Conservation (phyloP, 345 rosid genomes). For the Lepidium aucheri region DNA sequence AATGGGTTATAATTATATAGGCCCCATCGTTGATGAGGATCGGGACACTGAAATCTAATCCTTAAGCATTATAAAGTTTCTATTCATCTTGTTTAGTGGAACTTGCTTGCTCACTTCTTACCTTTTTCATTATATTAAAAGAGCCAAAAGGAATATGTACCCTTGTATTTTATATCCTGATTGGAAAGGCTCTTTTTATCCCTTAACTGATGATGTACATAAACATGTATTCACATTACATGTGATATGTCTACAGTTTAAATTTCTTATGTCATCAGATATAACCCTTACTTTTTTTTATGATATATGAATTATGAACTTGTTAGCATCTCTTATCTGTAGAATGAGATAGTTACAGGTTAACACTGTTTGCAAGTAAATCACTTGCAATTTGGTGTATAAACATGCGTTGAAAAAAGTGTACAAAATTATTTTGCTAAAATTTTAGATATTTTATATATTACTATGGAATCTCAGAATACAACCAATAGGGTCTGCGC, state of each 20-base stretch:
- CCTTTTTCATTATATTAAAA: background rate
- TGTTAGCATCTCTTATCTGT: background rate
- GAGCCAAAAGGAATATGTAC: slow-evolving; percentile 27
- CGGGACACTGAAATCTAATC: slow-evolving; percentile 26
- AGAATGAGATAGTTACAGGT: background rate
- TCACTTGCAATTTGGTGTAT: background rate
- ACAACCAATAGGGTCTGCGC: slow-evolving; percentile 9
- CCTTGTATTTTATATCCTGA: background rate
- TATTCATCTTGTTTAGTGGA: slow-evolving; percentile 29
- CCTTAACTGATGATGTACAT: slow-evolving; percentile 2
- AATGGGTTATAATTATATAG: slow-evolving; percentile 22
- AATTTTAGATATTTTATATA: slow-evolving; percentile 8
- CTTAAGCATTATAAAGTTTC: slow-evolving; percentile 23
- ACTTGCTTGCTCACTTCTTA: slow-evolving; percentile 18
- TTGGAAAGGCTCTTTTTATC: background rate
- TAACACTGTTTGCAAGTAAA: background rate
- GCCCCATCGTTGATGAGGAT: slow-evolving; percentile 27
- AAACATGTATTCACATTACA: slow-evolving; percentile 18
- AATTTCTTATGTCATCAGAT: slow-evolving; percentile 5
- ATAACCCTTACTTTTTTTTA: background rate
- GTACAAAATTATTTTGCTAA: background rate
- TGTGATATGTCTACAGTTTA: slow-evolving; percentile 1
- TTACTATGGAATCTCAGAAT: slow-evolving; percentile 14
- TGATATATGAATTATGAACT: background rate
- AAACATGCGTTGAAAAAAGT: background rate